phyloP scores from a whole-genome alignment of 2,329 filamentous ascomycete genomes.

The Cytospora piceae region DNA sequence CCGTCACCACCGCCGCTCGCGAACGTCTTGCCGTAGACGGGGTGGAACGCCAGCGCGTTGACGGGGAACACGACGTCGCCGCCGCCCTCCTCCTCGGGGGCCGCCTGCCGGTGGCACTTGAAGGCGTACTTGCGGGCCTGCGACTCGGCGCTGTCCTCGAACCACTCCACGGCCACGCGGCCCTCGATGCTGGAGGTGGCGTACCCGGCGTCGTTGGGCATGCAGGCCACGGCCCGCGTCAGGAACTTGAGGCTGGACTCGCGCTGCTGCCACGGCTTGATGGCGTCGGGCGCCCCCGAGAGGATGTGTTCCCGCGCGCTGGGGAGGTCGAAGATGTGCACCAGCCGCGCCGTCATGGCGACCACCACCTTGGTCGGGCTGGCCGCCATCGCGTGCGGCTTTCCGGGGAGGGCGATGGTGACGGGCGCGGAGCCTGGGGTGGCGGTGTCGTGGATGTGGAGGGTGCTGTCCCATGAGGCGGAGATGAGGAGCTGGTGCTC shows the following conservation, averaged over 20 bases:
- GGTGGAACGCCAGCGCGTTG: conserved; percentile 88
- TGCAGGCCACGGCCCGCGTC: conserved; percentile 89
- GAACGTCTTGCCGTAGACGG: conserved; percentile 74
- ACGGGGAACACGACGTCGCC: conserved; percentile 89
- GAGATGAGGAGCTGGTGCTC: conserved; percentile 81
- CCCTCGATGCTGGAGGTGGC: conserved; percentile 93
- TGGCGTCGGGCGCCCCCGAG: conserved; percentile 50
- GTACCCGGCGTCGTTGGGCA: conserved; percentile 96
- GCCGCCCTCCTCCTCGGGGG: conserved; percentile 62
- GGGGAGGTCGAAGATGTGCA: conserved; percentile 90
- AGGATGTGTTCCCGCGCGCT: conserved; percentile 62
- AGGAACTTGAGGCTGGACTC: conserved; percentile 97
- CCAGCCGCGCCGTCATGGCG: conserved; percentile 90
- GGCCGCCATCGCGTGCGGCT: conserved; percentile 84
- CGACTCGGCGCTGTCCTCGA: conserved; percentile 81
- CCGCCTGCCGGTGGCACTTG: conserved; percentile 90
- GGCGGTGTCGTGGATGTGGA: conserved; percentile 78
- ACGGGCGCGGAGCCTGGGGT: conserved; percentile 59
- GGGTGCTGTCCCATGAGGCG: conserved; percentile 88
- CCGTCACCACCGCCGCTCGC: conserved; percentile 89
- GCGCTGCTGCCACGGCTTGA: conserved; percentile 88
- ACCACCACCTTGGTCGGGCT: conserved; percentile 84
- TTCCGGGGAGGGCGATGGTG: conserved; percentile 74
- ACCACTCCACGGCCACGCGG: conserved; percentile 96
- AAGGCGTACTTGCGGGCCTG: conserved; percentile 97